Evolutionary conservation across 2,329 filamentous ascomycete genomes (phyloP).

Genomic region (Colletotrichum limetticola): DNA sequence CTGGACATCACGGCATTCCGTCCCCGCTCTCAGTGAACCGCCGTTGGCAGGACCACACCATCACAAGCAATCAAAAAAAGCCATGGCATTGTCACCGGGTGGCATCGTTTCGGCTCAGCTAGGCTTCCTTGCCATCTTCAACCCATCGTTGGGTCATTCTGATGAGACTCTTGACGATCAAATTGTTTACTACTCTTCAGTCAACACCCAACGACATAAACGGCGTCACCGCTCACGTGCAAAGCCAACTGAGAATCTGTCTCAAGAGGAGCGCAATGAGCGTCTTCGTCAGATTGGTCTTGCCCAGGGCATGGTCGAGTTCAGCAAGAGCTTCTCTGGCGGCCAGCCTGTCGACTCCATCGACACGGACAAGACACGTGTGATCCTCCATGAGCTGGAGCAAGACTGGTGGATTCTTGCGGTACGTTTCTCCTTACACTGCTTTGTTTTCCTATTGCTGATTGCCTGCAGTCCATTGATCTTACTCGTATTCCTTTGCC

Average conservation of each 20-base stretch:
- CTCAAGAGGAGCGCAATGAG: slow-evolving; percentile 81
- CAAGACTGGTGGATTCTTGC: slow-evolving; percentile 95
- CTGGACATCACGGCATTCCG: background rate
- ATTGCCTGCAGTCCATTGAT: slow-evolving; percentile 73
- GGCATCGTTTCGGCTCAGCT: slow-evolving; percentile 80
- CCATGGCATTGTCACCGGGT: slow-evolving; percentile 34
- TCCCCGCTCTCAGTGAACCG: slow-evolving; percentile 10
- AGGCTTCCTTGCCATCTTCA: slow-evolving; percentile 94
- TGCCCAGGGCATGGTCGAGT: slow-evolving; percentile 95
- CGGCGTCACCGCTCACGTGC: slow-evolving; percentile 54
- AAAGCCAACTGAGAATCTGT: slow-evolving; percentile 55
- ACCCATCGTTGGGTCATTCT: slow-evolving; percentile 77
- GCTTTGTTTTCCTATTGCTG: background rate
- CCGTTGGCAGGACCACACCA: background rate
- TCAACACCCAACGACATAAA: slow-evolving; percentile 53
- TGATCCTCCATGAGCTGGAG: slow-evolving; percentile 89
- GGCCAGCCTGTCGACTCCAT: slow-evolving; percentile 83
- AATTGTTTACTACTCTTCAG: slow-evolving; percentile 91
- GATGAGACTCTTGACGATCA: slow-evolving; percentile 76
- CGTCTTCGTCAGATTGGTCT: slow-evolving; percentile 92
- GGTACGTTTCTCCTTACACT: slow-evolving; percentile 60
- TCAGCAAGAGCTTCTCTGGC: slow-evolving; percentile 87
- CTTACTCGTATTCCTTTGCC: slow-evolving; percentile 78
- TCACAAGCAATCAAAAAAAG: background rate
- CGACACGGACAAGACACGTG: slow-evolving; percentile 89